These are phyloP conservation scores for Globisporangium canariense DNA, from an alignment of 352 stramenopile species.

Conservation along the genomic window DNA sequence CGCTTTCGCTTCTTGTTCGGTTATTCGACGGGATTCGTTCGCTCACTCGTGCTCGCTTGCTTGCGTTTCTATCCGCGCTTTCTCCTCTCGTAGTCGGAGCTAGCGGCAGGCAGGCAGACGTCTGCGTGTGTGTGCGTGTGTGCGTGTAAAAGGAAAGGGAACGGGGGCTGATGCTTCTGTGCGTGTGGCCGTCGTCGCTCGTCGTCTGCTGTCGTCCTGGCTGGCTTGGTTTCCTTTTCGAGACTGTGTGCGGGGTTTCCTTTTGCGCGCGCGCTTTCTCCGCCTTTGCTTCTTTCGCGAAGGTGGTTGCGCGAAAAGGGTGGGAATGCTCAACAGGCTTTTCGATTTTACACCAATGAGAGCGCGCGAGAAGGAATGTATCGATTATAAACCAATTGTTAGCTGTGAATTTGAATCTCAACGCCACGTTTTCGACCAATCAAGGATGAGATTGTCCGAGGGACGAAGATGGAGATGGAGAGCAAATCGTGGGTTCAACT, in stretches of 20 bases:
- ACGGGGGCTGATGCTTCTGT: neutral
- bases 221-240: constrained; percentile 10
- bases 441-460: neutral
- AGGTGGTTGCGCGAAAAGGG: no score
- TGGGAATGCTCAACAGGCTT: neutral
- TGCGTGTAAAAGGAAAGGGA: neutral
- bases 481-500: constrained; percentile 1
- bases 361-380: no score
- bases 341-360: neutral
- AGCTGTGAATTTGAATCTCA: neutral
- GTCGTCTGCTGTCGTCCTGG: neutral
- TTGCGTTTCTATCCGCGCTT: constrained; percentile 7
- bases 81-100: neutral
- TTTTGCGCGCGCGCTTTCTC: neutral
- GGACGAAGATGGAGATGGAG: neutral
- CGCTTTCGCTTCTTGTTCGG: neutral
- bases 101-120: neutral
- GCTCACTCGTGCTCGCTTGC: neutral
- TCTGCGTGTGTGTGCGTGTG: neutral
- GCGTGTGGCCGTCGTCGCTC: neutral
- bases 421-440: neutral
- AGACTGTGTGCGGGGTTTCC: constrained; percentile 7
- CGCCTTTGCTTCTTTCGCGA: neutral
- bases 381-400: no score
- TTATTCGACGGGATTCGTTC: neutral